These are phyloP conservation scores for Carpinus viminea DNA, from an alignment of 306 rosid species.

Conservation along the genomic window DNA sequence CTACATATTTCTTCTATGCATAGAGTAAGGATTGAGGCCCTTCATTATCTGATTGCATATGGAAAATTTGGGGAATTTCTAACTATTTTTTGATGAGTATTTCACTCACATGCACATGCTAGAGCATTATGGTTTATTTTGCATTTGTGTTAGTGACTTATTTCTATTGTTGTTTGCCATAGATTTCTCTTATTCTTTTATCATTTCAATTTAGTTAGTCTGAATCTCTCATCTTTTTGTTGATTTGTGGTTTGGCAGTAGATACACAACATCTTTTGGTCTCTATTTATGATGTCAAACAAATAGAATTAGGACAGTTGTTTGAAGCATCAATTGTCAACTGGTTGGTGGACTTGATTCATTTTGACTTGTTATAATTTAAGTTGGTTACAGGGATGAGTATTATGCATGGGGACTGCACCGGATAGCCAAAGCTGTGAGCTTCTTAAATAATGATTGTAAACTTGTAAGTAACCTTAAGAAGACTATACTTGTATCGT, in stretches of 20 bases:
- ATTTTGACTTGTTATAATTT: slow-evolving; percentile 9
- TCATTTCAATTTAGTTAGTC: background rate
- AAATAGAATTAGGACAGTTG: background rate
- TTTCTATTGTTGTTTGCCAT: background rate
- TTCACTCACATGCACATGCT: background rate
- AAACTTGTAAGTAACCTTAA: slow-evolving; percentile 72
- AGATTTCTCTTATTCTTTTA: background rate
- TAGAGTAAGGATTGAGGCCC: background rate
- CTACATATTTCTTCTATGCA: background rate
- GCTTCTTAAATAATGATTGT: slow-evolving; percentile 97
- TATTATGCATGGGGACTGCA: slow-evolving; percentile 95
- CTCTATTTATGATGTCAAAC: background rate
- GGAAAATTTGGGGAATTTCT: background rate
- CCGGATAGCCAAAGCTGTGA: slow-evolving; percentile 95
- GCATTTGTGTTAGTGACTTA: background rate
- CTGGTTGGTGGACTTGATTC: slow-evolving; percentile 7
- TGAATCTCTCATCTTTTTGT: background rate
- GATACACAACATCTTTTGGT: background rate
- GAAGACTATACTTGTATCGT: slow-evolving; percentile 2
- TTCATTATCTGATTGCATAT: background rate
- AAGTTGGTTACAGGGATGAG: slow-evolving; percentile 71
- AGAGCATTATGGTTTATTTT: background rate
- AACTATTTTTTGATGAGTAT: background rate
- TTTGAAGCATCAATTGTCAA: slow-evolving; percentile 2
- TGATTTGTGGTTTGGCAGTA: background rate